Conservation (phyloP, 257 asterid genomes). For the Cruciata laevipes region DNA sequence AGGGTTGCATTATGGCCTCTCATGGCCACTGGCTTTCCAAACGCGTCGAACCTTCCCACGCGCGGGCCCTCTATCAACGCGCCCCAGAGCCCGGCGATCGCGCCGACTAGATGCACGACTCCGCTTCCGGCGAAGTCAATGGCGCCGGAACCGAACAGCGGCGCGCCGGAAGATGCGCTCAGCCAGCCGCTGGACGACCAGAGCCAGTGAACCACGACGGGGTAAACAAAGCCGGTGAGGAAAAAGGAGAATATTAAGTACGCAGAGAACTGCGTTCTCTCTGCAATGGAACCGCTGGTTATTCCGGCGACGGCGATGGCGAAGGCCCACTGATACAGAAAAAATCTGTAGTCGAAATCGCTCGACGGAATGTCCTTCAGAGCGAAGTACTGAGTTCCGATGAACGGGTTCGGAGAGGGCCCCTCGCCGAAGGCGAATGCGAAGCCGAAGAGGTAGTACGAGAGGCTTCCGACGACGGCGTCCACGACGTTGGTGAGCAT, state of each 20-base stretch:
- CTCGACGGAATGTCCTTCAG: conserved; percentile 28
- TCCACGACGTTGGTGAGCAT: conserved; percentile 57
- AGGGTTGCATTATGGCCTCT: conserved; percentile 50
- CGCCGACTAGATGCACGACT: conserved; percentile 52
- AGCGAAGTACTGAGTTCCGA: conserved; percentile 41
- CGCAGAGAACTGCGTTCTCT: conserved; percentile 53
- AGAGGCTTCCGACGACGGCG: conserved; percentile 51
- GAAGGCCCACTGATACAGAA: conserved; percentile 56
- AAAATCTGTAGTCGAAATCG: conserved; percentile 40
- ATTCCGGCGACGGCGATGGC: conserved; percentile 68
- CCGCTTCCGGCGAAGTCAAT: conserved; percentile 61
- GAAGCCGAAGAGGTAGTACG: conserved; percentile 47
- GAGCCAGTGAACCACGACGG: conserved; percentile 55
- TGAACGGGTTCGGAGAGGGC: conserved; percentile 35
- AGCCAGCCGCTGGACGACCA: conserved; percentile 56
- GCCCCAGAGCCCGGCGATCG: conserved; percentile 54
- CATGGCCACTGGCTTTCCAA: conserved; percentile 35
- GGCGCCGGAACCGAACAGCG: conserved; percentile 45
- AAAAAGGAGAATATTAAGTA: conserved; percentile 50
- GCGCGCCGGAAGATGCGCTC: conserved; percentile 19
- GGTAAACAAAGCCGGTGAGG: conserved; percentile 56
- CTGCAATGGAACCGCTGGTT: conserved; percentile 64
- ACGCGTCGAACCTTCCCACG: conserved; percentile 48
- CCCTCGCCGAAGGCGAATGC: conserved; percentile 52
- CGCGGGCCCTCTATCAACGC: conserved; percentile 47